Evolutionary conservation across 179 eudicot genomes (phyloP).

Genomic region (Beta macrorhiza): DNA sequence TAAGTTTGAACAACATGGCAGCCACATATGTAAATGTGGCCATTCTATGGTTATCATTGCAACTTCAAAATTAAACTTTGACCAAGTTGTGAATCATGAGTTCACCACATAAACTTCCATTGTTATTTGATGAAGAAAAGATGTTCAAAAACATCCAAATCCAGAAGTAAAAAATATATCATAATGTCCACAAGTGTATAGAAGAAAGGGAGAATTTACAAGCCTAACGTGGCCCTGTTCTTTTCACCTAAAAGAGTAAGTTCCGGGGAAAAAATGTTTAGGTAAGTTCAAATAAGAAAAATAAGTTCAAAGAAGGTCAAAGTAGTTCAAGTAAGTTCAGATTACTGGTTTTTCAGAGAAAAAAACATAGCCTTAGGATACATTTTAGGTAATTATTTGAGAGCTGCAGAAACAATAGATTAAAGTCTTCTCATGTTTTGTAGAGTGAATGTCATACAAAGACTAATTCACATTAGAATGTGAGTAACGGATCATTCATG

Average conservation of each 20-base stretch:
- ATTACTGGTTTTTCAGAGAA: neutral
- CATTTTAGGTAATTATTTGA: neutral
- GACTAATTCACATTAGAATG: neutral
- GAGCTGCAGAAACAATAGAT: neutral
- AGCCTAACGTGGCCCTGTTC: neutral
- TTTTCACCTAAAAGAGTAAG: neutral
- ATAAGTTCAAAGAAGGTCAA: neutral
- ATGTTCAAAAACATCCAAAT: neutral
- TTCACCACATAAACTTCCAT: neutral
- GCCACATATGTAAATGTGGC: neutral
- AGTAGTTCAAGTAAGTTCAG: neutral
- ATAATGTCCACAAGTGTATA: neutral
- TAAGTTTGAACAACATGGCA: neutral
- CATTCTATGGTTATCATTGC: neutral
- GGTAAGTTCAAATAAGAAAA: neutral
- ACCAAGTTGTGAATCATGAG: neutral
- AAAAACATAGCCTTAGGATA: neutral
- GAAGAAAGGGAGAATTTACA: neutral
- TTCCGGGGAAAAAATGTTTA: neutral
- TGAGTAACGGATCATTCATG: neutral
- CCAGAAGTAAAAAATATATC: neutral
- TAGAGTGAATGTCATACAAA: neutral
- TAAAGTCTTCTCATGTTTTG: neutral
- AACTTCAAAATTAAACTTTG: neutral
- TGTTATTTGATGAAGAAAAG: neutral